Conservation (phyloP, 2,329 filamentous ascomycete species). For the Talaromyces sp. region DNA sequence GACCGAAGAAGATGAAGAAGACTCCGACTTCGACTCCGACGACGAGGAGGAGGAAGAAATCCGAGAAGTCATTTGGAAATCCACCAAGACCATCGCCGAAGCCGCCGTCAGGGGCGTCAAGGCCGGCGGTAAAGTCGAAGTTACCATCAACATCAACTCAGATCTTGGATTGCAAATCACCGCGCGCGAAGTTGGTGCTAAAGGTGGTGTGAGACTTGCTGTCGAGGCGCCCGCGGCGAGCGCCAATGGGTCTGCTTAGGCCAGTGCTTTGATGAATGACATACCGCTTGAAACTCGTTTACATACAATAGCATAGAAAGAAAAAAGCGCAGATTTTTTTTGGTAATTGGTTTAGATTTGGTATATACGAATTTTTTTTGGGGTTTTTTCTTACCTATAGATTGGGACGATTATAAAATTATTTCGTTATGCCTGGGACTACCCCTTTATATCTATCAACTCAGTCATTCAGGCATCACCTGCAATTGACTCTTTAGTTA, state of each 20-base stretch:
- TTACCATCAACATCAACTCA: conserved; percentile 81
- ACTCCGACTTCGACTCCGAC: conserved; percentile 62
- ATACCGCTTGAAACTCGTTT: neutral
- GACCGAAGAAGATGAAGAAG: conserved; percentile 57
- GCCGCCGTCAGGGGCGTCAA: conserved; percentile 78
- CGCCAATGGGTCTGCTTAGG: conserved; percentile 33
- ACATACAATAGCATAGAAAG: conserved; percentile 2
- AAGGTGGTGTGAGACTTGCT: conserved; percentile 73
- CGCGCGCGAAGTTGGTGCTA: conserved; percentile 79
- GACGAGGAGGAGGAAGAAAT: conserved; percentile 68
- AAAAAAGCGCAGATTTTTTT: neutral
- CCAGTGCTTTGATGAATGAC: neutral
- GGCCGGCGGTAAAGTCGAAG: conserved; percentile 87
- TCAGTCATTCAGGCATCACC: too few relatives aligned
- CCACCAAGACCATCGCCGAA: conserved; percentile 78
- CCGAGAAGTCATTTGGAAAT: conserved; percentile 89
- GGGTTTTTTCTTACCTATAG: neutral
- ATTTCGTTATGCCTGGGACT: too few relatives aligned
- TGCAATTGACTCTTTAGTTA: too few relatives aligned
- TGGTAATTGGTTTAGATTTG: neutral
- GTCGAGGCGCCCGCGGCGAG: conserved; percentile 43
- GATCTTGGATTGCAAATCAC: conserved; percentile 79
- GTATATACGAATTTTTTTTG: conserved; percentile 10
- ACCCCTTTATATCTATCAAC: too few relatives aligned
- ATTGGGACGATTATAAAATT: neutral